These are phyloP conservation scores for Mycena galericulata DNA, from an alignment of 768 basidiomycete genomes.

Conservation along the genomic window DNA sequence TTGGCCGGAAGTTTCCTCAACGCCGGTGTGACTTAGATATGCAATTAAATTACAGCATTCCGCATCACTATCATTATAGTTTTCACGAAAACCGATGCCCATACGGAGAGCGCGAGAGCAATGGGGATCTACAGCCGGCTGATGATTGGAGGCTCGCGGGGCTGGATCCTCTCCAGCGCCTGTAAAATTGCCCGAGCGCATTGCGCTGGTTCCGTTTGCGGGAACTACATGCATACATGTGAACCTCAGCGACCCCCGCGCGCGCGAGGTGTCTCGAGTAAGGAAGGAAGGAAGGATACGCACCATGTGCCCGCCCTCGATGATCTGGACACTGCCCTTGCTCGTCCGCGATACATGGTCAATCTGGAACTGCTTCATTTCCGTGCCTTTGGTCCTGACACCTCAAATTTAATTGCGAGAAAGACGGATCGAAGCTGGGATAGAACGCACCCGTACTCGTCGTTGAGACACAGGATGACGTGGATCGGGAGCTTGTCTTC, in stretches of 20 bases:
- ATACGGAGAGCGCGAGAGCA: too few species aligned
- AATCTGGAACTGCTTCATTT: constrained; percentile 34
- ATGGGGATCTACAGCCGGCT: not conserved
- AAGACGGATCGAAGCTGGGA: too few species aligned
- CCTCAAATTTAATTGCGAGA: not conserved
- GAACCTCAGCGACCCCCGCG: too few species aligned
- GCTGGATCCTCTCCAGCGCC: constrained; percentile 1
- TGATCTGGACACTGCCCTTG: constrained; percentile 31
- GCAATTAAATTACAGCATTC: too few species aligned
- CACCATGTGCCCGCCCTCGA: constrained; percentile 38
- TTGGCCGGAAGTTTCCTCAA: too few species aligned
- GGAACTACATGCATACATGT: too few species aligned
- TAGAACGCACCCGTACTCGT: constrained; percentile 34
- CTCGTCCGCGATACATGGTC: constrained; percentile 22
- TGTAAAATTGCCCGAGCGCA: not conserved
- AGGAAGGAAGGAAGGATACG: too few species aligned
- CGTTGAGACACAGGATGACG: constrained; percentile 30
- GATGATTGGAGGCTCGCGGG: not conserved
- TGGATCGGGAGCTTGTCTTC: constrained; percentile 35
- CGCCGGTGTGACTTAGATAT: too few species aligned
- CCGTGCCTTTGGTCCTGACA: constrained; percentile 27
- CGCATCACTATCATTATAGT: too few species aligned
- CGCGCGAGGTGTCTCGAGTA: too few species aligned
- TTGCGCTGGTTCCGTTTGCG: not conserved
- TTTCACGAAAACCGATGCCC: too few species aligned